Conservation (phyloP, 1,284 basidiomycete genomes). For the Ustilago nuda region DNA sequence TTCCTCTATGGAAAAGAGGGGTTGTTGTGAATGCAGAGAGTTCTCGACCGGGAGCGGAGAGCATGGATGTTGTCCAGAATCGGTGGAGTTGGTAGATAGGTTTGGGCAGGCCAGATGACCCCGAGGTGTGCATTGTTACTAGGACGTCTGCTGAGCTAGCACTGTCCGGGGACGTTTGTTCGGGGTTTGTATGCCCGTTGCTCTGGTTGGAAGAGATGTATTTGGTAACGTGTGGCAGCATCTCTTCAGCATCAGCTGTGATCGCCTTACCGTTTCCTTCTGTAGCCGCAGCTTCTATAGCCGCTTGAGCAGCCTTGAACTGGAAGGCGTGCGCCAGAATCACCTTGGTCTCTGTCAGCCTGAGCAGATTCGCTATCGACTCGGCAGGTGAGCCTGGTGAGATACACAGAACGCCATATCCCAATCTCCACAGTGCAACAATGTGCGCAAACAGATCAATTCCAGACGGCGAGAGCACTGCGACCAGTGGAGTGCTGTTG, state of each 20-base stretch:
- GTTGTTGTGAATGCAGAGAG: constrained; percentile 70
- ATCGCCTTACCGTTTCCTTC: not conserved
- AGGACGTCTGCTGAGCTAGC: constrained; percentile 69
- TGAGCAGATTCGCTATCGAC: constrained; percentile 74
- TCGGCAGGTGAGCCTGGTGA: constrained; percentile 72
- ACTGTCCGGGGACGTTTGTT: not conserved
- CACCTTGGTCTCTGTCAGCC: constrained; percentile 72
- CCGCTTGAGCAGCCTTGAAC: constrained; percentile 67
- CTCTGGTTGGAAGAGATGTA: not conserved
- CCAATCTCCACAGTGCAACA: constrained; percentile 69
- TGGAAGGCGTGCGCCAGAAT: constrained; percentile 72
- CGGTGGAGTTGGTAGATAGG: constrained; percentile 64
- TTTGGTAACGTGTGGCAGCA: constrained; percentile 15
- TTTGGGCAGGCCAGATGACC: constrained; percentile 74
- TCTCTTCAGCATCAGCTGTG: constrained; percentile 11
- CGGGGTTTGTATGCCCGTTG: not conserved
- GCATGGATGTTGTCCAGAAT: constrained; percentile 54
- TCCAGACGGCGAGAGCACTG: constrained; percentile 70
- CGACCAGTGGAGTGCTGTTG: constrained; percentile 55
- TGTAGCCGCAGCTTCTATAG: not conserved
- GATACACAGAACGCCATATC: constrained; percentile 70
- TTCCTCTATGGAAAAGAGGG: constrained; percentile 71
- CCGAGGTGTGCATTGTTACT: constrained; percentile 76
- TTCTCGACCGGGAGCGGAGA: constrained; percentile 47
- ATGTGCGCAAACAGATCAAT: constrained; percentile 70